phyloP scores from a whole-genome alignment of 1,139 yeast species.

The Blastobotrys aristatus region DNA sequence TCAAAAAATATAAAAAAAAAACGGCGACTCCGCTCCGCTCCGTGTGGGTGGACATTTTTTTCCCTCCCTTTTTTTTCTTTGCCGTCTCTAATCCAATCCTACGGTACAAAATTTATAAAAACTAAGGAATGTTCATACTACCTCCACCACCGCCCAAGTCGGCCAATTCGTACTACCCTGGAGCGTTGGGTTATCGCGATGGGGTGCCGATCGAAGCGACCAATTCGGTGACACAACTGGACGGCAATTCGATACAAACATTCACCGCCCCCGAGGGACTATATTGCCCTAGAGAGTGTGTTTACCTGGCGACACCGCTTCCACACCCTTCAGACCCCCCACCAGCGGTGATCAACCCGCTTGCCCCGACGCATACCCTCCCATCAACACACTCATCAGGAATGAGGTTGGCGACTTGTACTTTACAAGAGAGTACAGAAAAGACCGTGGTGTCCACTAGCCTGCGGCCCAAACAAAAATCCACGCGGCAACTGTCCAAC shows the following conservation, averaged over 20 bases:
- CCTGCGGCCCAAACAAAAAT: neutral
- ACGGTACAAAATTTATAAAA: neutral
- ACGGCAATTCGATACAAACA: constrained; percentile 19
- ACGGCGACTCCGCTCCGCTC: no score
- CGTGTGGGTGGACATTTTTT: no score
- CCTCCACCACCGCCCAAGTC: constrained; percentile 28
- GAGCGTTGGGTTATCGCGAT: constrained; percentile 18
- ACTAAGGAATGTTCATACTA: constrained; percentile 23
- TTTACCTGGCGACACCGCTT: constrained; percentile 34
- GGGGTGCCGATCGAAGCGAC: constrained; percentile 27
- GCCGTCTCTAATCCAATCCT: neutral
- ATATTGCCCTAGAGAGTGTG: constrained; percentile 30
- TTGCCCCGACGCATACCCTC: constrained; percentile 32
- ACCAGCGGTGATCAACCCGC: constrained; percentile 33
- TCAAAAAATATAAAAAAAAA: no score
- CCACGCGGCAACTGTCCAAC: constrained; percentile 10
- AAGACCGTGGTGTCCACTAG: neutral
- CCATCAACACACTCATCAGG: constrained; percentile 31
- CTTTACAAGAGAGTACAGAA: constrained; percentile 11
- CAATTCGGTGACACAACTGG: constrained; percentile 24
- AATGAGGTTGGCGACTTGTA: constrained; percentile 19
- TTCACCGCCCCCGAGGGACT: constrained; percentile 32
- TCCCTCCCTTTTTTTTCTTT: neutral
- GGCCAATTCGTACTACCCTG: constrained; percentile 12
- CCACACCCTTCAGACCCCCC: constrained; percentile 38